Percentiles rank a stretch among this genome's conserved stretches.
Evolutionary conservation across 2,329 filamentous ascomycete genomes (phyloP).

Genomic region (Trichoderma pleuroti): DNA sequence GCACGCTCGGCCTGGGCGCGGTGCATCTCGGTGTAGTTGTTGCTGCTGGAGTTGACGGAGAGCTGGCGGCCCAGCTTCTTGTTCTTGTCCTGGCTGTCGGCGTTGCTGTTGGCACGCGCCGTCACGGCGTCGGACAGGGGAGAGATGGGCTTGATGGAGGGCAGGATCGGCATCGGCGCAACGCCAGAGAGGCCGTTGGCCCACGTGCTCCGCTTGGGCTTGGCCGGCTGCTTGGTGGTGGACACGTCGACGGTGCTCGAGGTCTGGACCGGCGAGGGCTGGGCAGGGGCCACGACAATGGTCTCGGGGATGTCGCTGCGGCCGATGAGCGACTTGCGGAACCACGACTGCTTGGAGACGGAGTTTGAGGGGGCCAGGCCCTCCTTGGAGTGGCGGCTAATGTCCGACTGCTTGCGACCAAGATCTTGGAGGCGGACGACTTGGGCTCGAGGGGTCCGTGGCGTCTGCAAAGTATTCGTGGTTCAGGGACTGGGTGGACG

Average conservation of each 20-base stretch:
- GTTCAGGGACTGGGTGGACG: constrained; percentile 86
- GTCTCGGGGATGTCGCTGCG: constrained; percentile 67
- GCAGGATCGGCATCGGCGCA: constrained; percentile 92
- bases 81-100: constrained; percentile 63
- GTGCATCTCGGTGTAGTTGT: constrained; percentile 87
- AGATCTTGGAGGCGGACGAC: constrained; percentile 76
- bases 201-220: constrained; percentile 88
- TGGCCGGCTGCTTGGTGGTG: constrained; percentile 40
- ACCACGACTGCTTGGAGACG: constrained; percentile 89
- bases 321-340: constrained; percentile 88
- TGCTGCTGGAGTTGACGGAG: constrained; percentile 85
- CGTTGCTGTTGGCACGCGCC: constrained; percentile 77
- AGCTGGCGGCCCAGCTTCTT: constrained; percentile 96
- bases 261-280: constrained; percentile 41
- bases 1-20: constrained; percentile 88
- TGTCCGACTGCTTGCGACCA: constrained; percentile 86
- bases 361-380: constrained; percentile 51
- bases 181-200: constrained; percentile 74
- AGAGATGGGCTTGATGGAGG: constrained; percentile 90
- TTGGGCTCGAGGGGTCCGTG: constrained; percentile 86
- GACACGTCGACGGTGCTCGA: constrained; percentile 40
- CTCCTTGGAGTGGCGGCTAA: constrained; percentile 67
- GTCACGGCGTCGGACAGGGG: constrained; percentile 93
- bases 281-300: constrained; percentile 44
- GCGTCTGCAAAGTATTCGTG: constrained; percentile 95